phyloP scores from a whole-genome alignment of 2,329 filamentous ascomycete species.

The Colletotrichum sp. region DNA sequence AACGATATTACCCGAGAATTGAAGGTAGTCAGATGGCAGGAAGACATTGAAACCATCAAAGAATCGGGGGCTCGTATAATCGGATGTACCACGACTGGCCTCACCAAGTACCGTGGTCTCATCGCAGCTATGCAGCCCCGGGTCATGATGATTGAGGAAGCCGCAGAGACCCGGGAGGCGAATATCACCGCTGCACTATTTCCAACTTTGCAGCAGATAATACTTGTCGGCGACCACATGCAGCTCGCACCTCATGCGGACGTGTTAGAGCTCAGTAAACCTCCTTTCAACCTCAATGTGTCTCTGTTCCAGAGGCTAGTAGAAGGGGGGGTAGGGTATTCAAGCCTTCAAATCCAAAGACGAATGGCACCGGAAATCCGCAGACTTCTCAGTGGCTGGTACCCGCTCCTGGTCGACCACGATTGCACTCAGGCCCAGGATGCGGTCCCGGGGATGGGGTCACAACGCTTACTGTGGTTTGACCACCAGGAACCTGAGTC shows the following conservation, averaged over 20 bases:
- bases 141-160: conserved; percentile 79
- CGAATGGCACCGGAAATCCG: conserved; percentile 55
- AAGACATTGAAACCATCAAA: conserved; percentile 52
- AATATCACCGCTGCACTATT: conserved; percentile 58
- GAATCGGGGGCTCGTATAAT: conserved; percentile 54
- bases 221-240: conserved; percentile 77
- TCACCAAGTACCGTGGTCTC: conserved; percentile 79
- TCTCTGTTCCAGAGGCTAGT: conserved; percentile 84
- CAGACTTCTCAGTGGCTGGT: conserved; percentile 51
- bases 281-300: conserved; percentile 71
- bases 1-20: conserved; percentile 53
- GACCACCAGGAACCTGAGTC: conserved; percentile 65
- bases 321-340: conserved; percentile 66
- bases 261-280: conserved; percentile 59
- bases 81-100: conserved; percentile 76
- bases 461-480: conserved; percentile 39
- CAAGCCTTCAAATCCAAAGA: conserved; percentile 71
- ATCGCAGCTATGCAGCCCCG: conserved; percentile 69
- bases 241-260: conserved; percentile 76
- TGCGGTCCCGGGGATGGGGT: conserved; percentile 50
- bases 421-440: conserved; percentile 36
- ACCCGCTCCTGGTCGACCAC: conserved; percentile 50
- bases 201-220: conserved; percentile 56
- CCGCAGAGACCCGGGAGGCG: conserved; percentile 76
- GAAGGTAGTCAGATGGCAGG: conserved; percentile 63